Evolutionary conservation across 2,329 filamentous ascomycete genomes (phyloP), one percentile per base, ranked within the genome.

Genomic region (Phialemoniopsis sp.): DNA sequence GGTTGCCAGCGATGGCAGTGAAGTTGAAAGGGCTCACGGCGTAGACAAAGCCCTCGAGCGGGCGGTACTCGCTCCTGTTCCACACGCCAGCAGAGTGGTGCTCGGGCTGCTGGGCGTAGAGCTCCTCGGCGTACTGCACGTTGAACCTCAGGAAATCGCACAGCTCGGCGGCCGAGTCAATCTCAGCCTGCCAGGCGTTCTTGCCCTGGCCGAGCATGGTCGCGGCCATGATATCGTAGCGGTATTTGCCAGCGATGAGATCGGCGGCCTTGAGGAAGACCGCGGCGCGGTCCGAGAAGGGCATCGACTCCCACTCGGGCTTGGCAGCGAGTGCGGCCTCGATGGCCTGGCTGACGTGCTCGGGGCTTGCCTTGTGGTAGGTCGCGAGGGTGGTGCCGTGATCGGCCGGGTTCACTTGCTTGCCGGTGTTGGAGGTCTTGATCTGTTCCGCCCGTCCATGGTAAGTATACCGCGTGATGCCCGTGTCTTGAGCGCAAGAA

Each of bases 121-220:
- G 70, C 59, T 96, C 87, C 67, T 95, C 85, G 19, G 91, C 91
- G 57, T 93, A 96, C 62, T 90, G 82, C 38, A 96, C 91, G 58
- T 93, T 93, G 72, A 96, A 95, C 58, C 89, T 81, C 59, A 97
- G 71, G 67, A 97, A 97, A 62, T 98, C 91, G 52, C 80, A 85
- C 52, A 95, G 68, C 73, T 98, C 93, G 8, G 91, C 91, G 14
- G 91, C 91, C 30, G 90, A 78, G 63, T 97, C 91, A 48, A 97
- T 97, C 74, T 98, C 91, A n/a, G 93, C 91, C 67, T 98, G 91
- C 89, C 89, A 97, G 35, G 88, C 89, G 62, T 96, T 97, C 79
- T 97, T 97, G 55, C 93, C 91, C 67, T 98, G 91, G 45, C 91
- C 93, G 26, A 95, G 73, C 80, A 97, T 95, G 13, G 93, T 96